Base-by-base conservation (phyloP, 2,329 filamentous ascomycete species). In the Aspergillus fructus region DNA sequence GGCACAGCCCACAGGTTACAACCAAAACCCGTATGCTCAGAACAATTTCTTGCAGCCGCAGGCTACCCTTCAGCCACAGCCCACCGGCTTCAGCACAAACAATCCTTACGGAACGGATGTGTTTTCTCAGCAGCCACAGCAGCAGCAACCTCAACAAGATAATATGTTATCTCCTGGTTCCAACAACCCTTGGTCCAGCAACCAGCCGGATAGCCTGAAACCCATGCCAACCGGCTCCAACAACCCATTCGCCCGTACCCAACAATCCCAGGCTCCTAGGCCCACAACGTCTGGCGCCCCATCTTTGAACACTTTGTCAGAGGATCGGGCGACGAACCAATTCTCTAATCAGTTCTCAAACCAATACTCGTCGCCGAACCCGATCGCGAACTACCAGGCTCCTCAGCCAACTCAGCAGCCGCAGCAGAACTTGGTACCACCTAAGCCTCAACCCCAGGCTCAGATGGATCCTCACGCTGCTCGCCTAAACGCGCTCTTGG, bases 181-280 rank as follows among this genome's bases (percentile, higher is more conserved):
- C 74, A 96, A 97, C 78, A 99, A 99, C 73, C 94, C 94, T 0
- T 99, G 93, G 91, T 89, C 91, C 23, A 82, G 81, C 62, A 83
- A 77, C 60, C 83, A 83, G 62, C 80, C 84, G 50, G 83, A 89
- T 52, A 76, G 87, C 2, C 77, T 97, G 62, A 88, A 89, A 71
- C 89, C 92, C 4, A 89, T 91, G 71, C 89, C 90, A 3, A 99
- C 94, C 3, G 94, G 94, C 48, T 97, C 94, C 15, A 99, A 99
- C 80, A 99, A 99, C 72, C 94, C 94, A 2, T 99, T 99, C 70
- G 93, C 94, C 58, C 79, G 83, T 57, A 78, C 83, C 64, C 78
- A 87, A 80, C 64, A 79, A 48, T 72, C 66, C 60, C 64, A 53
- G 11, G 30, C 50, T 7, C 33, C 21, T 4, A 53, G 79, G 46